Conservation (phyloP, 805 yeast genomes). For the Starmerella asiatica region DNA sequence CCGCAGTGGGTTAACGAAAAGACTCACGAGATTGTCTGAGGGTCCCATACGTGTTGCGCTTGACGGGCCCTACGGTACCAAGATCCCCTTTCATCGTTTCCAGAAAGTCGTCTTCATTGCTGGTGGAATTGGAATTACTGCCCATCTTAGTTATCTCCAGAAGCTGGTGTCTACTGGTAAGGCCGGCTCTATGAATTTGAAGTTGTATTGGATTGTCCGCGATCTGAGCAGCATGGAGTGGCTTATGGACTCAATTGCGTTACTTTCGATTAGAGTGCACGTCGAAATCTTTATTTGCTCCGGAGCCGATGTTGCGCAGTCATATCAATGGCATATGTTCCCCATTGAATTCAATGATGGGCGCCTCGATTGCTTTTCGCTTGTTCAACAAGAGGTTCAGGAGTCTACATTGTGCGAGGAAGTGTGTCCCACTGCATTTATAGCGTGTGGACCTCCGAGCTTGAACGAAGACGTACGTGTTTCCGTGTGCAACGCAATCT, state of each 20-base stretch:
- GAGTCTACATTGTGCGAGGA: not conserved
- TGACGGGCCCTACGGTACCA: slow-evolving; percentile 48
- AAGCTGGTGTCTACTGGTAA: not conserved
- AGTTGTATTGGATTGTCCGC: slow-evolving; percentile 19
- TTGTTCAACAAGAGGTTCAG: slow-evolving; percentile 1
- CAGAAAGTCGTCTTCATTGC: slow-evolving; percentile 34
- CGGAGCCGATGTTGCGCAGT: not conserved
- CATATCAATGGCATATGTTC: not conserved
- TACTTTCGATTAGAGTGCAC: not conserved
- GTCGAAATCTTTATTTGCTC: not conserved
- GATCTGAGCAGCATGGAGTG: slow-evolving; percentile 7
- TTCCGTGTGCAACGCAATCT: slow-evolving; percentile 14
- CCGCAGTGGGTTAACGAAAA: slow-evolving; percentile 15
- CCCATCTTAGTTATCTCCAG: slow-evolving; percentile 24
- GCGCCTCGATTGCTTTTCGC: slow-evolving; percentile 2
- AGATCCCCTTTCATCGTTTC: slow-evolving; percentile 25
- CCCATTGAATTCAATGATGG: not conserved
- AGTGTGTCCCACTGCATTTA: slow-evolving; percentile 8
- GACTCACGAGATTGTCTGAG: slow-evolving; percentile 5
- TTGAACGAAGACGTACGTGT: slow-evolving; percentile 14
- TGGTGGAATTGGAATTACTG: slow-evolving; percentile 54
- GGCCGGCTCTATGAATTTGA: not conserved
- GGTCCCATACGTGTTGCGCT: slow-evolving; percentile 32
- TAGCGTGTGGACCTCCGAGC: slow-evolving; percentile 17
- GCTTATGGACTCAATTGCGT: slow-evolving; percentile 6